Evolutionary conservation across 2,329 filamentous ascomycete species (phyloP).

Genomic region (Sphaerostilbella broomeana): DNA sequence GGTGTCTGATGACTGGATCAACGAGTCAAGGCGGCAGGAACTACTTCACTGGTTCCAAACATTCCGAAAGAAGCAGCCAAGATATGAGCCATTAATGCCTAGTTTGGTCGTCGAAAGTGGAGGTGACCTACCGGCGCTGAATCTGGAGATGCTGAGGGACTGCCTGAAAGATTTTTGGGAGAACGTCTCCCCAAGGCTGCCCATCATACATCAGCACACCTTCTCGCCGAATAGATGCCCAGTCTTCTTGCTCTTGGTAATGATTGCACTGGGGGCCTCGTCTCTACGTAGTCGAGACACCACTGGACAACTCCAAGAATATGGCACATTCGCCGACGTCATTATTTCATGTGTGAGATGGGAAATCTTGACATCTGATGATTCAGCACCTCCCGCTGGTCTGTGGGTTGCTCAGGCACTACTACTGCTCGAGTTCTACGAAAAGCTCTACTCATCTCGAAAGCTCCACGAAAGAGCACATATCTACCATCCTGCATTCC

Average conservation of each 20-base stretch:
- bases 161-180: constrained; percentile 86
- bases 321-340: constrained; percentile 45
- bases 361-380: constrained; percentile 75
- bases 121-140: constrained; percentile 48
- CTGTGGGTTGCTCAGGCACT: constrained; percentile 85
- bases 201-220: constrained; percentile 81
- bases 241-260: constrained; percentile 68
- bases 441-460: constrained; percentile 84
- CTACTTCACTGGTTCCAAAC: constrained; percentile 37
- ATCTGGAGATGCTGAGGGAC: constrained; percentile 73
- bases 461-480: constrained; percentile 80
- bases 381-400: constrained; percentile 76
- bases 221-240: constrained; percentile 77
- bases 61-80: constrained; percentile 39
- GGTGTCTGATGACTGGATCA: constrained; percentile 37
- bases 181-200: constrained; percentile 76
- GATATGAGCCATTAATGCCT: constrained; percentile 29
- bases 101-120: constrained; percentile 33
- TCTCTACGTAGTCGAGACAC: constrained; percentile 62
- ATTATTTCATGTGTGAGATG: constrained; percentile 69
- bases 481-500: constrained; percentile 79
- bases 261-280: constrained; percentile 78
- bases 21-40: constrained; percentile 39
- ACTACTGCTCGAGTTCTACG: constrained; percentile 77
- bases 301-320: constrained; percentile 42